Percentiles rank a stretch among this genome's conserved stretches.
phyloP scores from a whole-genome alignment of 1,284 basidiomycete species.

The Heimioporus punctisporus region DNA sequence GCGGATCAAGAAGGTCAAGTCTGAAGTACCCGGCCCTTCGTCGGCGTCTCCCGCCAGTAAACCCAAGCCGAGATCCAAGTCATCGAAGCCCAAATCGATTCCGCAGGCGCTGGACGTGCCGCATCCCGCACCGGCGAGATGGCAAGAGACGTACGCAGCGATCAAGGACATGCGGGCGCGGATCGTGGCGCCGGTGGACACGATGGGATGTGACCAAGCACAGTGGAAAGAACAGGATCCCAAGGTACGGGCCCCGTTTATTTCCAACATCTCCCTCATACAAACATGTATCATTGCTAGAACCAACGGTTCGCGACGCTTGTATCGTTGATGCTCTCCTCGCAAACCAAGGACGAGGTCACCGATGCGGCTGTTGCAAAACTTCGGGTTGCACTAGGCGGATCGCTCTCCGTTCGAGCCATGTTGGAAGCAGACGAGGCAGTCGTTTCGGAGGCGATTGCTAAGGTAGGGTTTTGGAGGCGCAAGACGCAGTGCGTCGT shows the following conservation, averaged over 20 bases:
- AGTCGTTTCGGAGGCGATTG: constrained; percentile 74
- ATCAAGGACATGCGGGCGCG: constrained; percentile 81
- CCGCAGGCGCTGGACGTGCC: constrained; percentile 61
- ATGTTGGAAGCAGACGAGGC: constrained; percentile 67
- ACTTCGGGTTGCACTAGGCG: constrained; percentile 75
- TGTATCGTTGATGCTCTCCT: constrained; percentile 94
- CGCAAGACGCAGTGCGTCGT: constrained; percentile 73
- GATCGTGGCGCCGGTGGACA: constrained; percentile 86
- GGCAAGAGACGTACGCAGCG: constrained; percentile 75
- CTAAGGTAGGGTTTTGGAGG: constrained; percentile 94
- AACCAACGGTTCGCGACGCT: constrained; percentile 84
- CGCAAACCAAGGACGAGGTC: constrained; percentile 94
- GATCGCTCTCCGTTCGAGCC: constrained; percentile 76
- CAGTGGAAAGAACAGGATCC: constrained; percentile 65
- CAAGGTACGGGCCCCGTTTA: constrained; percentile 46
- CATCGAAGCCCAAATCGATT: constrained; percentile 41
- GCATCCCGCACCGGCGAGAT: constrained; percentile 73
- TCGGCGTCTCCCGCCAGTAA: not conserved
- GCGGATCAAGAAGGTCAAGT: not conserved
- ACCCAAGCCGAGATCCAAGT: constrained; percentile 2
- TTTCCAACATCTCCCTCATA: not conserved
- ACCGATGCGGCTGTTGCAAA: constrained; percentile 84
- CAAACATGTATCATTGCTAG: constrained; percentile 38
- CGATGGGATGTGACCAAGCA: constrained; percentile 85
- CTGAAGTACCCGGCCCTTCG: not conserved